Conservation (phyloP, 129 eudicot genomes). For the Helichrysum umbraculigerum region DNA sequence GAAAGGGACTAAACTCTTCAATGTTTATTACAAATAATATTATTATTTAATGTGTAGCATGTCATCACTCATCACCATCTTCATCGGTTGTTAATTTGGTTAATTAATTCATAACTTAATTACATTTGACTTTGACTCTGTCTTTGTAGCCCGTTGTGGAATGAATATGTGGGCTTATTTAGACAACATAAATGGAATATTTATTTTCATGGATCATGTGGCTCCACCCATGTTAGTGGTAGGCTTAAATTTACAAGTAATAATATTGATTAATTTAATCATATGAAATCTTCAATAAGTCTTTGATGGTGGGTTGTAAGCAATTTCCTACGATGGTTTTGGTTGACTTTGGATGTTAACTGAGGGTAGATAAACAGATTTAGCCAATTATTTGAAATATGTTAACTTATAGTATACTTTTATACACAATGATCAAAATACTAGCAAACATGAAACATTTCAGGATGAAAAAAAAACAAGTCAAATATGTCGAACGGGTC, state of each 20-base stretch:
- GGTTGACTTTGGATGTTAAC: slow-evolving; percentile 4
- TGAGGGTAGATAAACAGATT: background rate
- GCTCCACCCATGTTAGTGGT: slow-evolving; percentile 34
- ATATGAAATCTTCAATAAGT: slow-evolving; percentile 13
- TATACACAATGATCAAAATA: too few species aligned
- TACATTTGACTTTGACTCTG: slow-evolving; percentile 37
- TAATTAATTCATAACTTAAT: slow-evolving; percentile 19
- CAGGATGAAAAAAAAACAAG: too few species aligned
- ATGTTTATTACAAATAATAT: background rate
- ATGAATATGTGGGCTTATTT: slow-evolving; percentile 24
- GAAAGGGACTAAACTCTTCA: slow-evolving; percentile 1
- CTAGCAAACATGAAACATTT: too few species aligned
- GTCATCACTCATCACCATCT: slow-evolving; percentile 20
- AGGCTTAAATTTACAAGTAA: background rate
- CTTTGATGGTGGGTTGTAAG: slow-evolving; percentile 22
- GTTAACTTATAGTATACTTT: background rate
- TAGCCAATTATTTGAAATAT: background rate
- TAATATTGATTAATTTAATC: background rate
- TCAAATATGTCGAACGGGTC: background rate
- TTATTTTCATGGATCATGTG: slow-evolving; percentile 24
- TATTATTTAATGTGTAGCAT: slow-evolving; percentile 4
- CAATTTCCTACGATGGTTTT: slow-evolving; percentile 15
- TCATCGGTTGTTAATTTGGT: slow-evolving; percentile 20
- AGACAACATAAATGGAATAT: slow-evolving; percentile 17
- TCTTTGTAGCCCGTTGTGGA: slow-evolving; percentile 23